A percentile compares a stretch with the other conserved stretches of the same genome.
Conservation (phyloP, 106 monocot species). For the Allium fistulosum region DNA sequence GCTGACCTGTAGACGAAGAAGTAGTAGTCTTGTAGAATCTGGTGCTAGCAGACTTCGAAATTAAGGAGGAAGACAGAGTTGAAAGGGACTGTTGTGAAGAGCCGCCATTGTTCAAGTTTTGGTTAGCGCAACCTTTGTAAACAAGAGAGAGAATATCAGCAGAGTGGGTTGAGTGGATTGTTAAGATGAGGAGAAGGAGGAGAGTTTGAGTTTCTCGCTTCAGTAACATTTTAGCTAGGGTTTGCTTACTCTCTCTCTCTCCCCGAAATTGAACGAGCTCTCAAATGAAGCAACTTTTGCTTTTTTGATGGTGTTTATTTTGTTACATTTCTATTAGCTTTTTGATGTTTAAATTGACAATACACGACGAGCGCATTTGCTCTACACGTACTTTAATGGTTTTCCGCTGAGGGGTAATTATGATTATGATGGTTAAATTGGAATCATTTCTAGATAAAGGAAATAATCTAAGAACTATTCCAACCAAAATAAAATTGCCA, state of each 20-base stretch:
- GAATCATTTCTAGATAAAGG: too few relatives aligned
- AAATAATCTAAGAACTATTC: too few relatives aligned
- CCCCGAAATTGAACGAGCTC: background rate
- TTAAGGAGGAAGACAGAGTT: conserved; percentile 48
- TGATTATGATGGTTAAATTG: too few relatives aligned
- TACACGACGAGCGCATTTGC: too few relatives aligned
- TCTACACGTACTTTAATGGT: too few relatives aligned
- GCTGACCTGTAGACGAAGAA: conserved; percentile 23
- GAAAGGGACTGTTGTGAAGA: conserved; percentile 33
- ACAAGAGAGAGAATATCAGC: conserved; percentile 50
- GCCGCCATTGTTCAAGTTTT: background rate
- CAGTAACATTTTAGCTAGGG: conserved; percentile 8
- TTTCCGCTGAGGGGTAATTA: too few relatives aligned
- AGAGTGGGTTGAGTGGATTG: background rate
- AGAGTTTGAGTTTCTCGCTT: background rate
- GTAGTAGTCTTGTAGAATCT: conserved; percentile 81
- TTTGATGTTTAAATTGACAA: too few relatives aligned
- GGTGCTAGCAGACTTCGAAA: conserved; percentile 41
- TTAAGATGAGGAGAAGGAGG: conserved; percentile 5
- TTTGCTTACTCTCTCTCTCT: conserved; percentile 1
- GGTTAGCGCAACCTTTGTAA: conserved; percentile 89
- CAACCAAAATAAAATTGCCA: too few relatives aligned
- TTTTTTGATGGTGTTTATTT: background rate
- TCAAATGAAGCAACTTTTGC: background rate
- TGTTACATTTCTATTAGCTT: background rate